phyloP scores from a whole-genome alignment of 441 rosid genomes.

The Daphne laureola region DNA sequence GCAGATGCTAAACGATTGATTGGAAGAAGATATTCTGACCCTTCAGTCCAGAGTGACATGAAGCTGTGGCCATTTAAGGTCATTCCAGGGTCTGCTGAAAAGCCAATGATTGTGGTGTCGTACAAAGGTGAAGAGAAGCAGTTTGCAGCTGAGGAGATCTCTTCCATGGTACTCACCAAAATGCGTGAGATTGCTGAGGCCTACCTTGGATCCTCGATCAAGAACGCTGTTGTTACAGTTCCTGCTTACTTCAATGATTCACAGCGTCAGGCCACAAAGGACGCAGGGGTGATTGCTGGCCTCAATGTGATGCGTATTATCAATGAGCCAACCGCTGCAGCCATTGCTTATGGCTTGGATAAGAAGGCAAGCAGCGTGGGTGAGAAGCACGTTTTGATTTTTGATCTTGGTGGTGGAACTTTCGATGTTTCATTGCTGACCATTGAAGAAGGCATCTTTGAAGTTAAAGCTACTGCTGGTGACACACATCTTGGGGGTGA shows the following conservation, averaged over 20 bases:
- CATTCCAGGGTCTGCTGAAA: conserved; percentile 36
- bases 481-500: conserved; percentile 51
- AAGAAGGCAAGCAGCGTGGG: conserved; percentile 40
- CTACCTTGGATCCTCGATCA: conserved; percentile 27
- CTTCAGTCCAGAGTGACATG: conserved; percentile 35
- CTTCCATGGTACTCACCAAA: conserved; percentile 31
- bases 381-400: conserved; percentile 44
- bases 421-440: conserved; percentile 45
- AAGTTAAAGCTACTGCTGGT: conserved; percentile 47
- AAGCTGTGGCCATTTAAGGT: conserved; percentile 45
- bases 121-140: conserved; percentile 43
- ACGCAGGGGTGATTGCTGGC: conserved; percentile 29
- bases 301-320: conserved; percentile 27
- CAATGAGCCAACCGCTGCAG: conserved; percentile 47
- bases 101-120: conserved; percentile 42
- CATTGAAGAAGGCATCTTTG: conserved; percentile 45
- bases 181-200: conserved; percentile 57
- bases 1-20: conserved; percentile 50
- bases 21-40: conserved; percentile 38
- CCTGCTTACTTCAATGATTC: conserved; percentile 50
- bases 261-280: conserved; percentile 32
- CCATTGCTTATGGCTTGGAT: conserved; percentile 54
- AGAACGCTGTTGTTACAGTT: conserved; percentile 41
- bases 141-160: conserved; percentile 44
- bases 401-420: conserved; percentile 45